Evolutionary conservation across 257 asterid species (phyloP).

Genomic region (Striga asiatica): DNA sequence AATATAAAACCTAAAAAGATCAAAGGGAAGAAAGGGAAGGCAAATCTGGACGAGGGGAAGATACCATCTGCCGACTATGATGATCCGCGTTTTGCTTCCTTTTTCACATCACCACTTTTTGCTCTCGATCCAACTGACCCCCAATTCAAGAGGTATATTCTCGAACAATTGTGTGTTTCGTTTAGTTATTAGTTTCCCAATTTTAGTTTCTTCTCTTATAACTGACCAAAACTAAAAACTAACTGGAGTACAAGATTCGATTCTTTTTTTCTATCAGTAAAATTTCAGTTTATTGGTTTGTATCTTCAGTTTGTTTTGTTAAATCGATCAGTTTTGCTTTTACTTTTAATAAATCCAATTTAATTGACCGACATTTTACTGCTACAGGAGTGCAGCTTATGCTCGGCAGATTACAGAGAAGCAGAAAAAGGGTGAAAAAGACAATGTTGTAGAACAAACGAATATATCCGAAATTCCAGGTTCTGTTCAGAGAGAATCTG

Average conservation of each 20-base stretch:
- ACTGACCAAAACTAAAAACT: background rate
- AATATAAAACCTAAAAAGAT: conserved; percentile 56
- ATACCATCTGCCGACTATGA: conserved; percentile 44
- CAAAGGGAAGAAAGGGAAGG: conserved; percentile 64
- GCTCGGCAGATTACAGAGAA: conserved; percentile 23
- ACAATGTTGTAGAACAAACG: background rate
- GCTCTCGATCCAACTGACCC: conserved; percentile 98
- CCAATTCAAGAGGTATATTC: conserved; percentile 72
- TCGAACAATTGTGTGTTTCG: background rate
- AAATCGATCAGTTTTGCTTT: no score
- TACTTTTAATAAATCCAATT: no score
- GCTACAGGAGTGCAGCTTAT: conserved; percentile 23
- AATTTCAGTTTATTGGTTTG: no score
- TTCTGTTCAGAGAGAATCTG: conserved; percentile 3
- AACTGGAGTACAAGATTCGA: no score
- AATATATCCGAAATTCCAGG: background rate
- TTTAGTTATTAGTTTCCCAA: background rate
- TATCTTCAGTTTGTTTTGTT: no score
- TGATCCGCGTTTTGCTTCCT: conserved; percentile 71
- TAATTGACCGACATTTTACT: background rate
- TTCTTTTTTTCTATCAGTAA: no score
- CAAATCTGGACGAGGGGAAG: conserved; percentile 42
- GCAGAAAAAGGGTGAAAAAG: conserved; percentile 5
- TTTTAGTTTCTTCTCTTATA: background rate
- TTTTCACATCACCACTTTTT: conserved; percentile 46